Conservation (phyloP, 352 stramenopile genomes). For the Phytophthora foliorum region DNA sequence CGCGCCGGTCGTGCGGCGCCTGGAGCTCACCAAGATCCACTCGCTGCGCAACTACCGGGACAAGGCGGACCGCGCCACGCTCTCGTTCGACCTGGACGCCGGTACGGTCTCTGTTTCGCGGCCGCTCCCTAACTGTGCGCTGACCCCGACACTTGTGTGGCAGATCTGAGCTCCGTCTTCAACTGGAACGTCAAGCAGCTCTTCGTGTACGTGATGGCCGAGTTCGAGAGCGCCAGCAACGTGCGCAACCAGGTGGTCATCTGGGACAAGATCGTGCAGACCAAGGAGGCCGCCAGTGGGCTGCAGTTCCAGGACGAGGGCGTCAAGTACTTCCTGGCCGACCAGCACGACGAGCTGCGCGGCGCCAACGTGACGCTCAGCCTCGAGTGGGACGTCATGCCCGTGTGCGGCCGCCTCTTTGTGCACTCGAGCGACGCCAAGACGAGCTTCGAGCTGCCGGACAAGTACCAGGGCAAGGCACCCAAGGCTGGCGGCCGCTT, state of each 20-base stretch:
- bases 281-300: conserved; percentile 52
- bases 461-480: conserved; percentile 76
- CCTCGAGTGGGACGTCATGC: conserved; percentile 91
- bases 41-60: conserved; percentile 89
- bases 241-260: conserved; percentile 83
- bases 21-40: conserved; percentile 76
- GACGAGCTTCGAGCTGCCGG: conserved; percentile 68
- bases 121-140: conserved; percentile 3
- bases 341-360: conserved; percentile 83
- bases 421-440: conserved; percentile 61
- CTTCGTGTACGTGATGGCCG: conserved; percentile 90
- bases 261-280: conserved; percentile 89
- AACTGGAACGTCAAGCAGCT: conserved; percentile 94
- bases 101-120: conserved; percentile 46
- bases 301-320: conserved; percentile 72
- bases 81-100: conserved; percentile 86
- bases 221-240: conserved; percentile 80
- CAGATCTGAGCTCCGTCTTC: conserved; percentile 88
- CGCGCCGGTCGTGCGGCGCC: conserved; percentile 60
- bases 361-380: conserved; percentile 82
- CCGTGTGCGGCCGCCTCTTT: conserved; percentile 82
- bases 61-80: conserved; percentile 79
- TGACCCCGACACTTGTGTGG: conserved; percentile 6
- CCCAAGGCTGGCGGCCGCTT: conserved; percentile 45
- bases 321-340: conserved; percentile 87